A percentile compares a stretch with the other conserved stretches of the same genome.
These are phyloP conservation scores for Periconia macrospinosa DNA, from an alignment of 2,329 filamentous ascomycete species.

Conservation along the genomic window DNA sequence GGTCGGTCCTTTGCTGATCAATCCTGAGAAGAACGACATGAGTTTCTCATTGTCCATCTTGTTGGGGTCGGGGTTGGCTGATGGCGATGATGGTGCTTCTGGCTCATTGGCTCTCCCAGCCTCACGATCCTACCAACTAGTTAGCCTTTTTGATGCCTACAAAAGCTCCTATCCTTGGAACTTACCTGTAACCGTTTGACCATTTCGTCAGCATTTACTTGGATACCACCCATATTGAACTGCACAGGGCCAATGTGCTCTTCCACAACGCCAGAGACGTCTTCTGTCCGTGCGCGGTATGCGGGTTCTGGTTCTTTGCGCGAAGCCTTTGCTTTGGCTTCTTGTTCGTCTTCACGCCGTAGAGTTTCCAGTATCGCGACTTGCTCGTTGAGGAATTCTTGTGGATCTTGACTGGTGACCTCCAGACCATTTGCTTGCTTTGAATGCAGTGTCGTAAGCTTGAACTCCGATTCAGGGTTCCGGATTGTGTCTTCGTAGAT, in stretches of 20 bases:
- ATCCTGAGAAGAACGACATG: constrained; percentile 43
- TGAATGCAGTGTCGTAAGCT: constrained; percentile 42
- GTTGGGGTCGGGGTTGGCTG: constrained; percentile 27
- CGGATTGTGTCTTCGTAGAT: constrained; percentile 80
- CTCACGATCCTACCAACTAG: constrained; percentile 37
- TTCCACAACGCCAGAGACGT: constrained; percentile 43
- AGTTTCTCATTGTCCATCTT: constrained; percentile 45
- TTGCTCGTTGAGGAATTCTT: constrained; percentile 76
- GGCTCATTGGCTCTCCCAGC: constrained; percentile 33
- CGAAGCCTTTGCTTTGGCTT: constrained; percentile 45
- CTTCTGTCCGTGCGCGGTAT: constrained; percentile 26
- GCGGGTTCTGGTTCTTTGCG: constrained; percentile 38
- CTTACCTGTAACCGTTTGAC: constrained; percentile 78
- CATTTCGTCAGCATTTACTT: constrained; percentile 94
- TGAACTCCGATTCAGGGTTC: constrained; percentile 64
- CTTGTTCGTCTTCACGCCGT: constrained; percentile 61
- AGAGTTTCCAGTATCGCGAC: constrained; percentile 72
- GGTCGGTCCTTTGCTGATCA: constrained; percentile 36
- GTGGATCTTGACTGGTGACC: constrained; percentile 71
- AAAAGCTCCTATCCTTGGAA: neutral
- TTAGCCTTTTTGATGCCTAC: constrained; percentile 11
- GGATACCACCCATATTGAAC: constrained; percentile 98
- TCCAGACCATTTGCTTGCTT: constrained; percentile 56
- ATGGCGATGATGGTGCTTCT: constrained; percentile 23
- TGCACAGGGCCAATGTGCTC: constrained; percentile 88